phyloP scores from a whole-genome alignment of 75 land plant genomes.

The Pseudotsuga menziesii region DNA sequence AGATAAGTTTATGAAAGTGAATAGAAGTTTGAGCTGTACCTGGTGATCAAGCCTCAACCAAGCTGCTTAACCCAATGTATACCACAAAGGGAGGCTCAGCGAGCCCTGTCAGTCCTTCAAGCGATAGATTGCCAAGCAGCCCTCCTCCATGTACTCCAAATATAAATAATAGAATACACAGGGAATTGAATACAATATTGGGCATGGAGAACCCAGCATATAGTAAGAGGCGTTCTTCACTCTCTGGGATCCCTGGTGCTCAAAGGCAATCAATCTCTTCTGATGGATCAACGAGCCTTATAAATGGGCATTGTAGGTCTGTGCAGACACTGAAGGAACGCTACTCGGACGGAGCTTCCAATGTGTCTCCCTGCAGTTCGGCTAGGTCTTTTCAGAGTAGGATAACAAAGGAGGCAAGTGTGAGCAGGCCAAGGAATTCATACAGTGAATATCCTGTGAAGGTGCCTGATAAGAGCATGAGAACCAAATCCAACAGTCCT shows the following conservation, averaged over 20 bases:
- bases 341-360: conserved; percentile 7
- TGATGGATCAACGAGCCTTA: not conserved
- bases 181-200: not conserved
- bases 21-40: not conserved
- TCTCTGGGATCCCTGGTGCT: not conserved
- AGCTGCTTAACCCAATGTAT: not conserved
- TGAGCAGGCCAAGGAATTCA: not conserved
- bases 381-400: conserved; percentile 7
- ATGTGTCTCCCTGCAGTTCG: conserved; percentile 6
- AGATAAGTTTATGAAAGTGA: not conserved
- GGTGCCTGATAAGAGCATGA: conserved; percentile 4
- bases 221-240: not conserved
- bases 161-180: not conserved
- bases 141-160: not conserved
- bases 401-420: conserved; percentile 6
- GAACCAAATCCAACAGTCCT: not conserved
- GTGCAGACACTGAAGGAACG: not conserved
- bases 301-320: not conserved
- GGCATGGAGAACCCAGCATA: conserved; percentile 1
- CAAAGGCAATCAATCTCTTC: conserved; percentile 1
- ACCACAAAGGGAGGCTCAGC: conserved; percentile 2
- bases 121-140: not conserved
- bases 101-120: not conserved
- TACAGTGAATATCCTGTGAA: conserved; percentile 4
- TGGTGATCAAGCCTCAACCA: not conserved